Evolutionary conservation across 2,329 filamentous ascomycete genomes (phyloP).

Genomic region (Lecanosticta acicola): DNA sequence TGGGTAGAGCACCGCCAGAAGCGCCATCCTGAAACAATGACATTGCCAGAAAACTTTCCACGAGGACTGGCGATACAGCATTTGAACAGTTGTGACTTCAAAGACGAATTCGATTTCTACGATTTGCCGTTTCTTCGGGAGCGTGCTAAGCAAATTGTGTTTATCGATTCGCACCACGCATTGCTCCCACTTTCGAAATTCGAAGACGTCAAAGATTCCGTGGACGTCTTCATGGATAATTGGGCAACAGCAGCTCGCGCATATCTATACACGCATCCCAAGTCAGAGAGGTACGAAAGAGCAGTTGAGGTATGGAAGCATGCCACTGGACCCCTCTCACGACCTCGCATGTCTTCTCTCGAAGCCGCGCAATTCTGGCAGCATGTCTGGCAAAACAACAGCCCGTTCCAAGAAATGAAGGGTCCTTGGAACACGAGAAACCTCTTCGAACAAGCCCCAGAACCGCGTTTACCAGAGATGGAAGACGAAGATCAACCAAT

Average conservation of each 20-base stretch:
- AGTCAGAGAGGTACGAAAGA: conserved; percentile 1
- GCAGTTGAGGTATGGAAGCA: conserved; percentile 28
- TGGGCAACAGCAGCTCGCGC: conserved; percentile 29
- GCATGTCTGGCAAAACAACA: conserved; percentile 8
- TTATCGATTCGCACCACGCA: conserved; percentile 8
- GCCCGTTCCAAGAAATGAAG: no score
- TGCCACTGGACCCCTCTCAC: conserved; percentile 27
- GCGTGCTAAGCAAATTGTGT: conserved; percentile 14
- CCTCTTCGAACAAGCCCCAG: background rate
- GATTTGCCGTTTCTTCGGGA: conserved; percentile 10
- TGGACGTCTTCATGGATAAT: conserved; percentile 34
- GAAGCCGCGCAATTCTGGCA: conserved; percentile 33
- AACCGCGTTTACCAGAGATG: conserved; percentile 6
- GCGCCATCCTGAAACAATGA: conserved; percentile 21
- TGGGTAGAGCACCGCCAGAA: conserved; percentile 29
- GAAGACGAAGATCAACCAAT: conserved; percentile 7
- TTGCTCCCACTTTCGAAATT: conserved; percentile 21
- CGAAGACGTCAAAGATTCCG: conserved; percentile 24
- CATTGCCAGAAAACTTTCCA: conserved; percentile 19
- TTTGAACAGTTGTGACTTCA: background rate
- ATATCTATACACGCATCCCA: conserved; percentile 14
- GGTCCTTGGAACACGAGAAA: no score
- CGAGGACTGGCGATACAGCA: conserved; percentile 14
- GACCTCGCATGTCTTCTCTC: conserved; percentile 22
- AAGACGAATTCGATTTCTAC: background rate